Evolutionary conservation across 306 rosid species (phyloP).

Genomic region (Gleditsia sinensis): DNA sequence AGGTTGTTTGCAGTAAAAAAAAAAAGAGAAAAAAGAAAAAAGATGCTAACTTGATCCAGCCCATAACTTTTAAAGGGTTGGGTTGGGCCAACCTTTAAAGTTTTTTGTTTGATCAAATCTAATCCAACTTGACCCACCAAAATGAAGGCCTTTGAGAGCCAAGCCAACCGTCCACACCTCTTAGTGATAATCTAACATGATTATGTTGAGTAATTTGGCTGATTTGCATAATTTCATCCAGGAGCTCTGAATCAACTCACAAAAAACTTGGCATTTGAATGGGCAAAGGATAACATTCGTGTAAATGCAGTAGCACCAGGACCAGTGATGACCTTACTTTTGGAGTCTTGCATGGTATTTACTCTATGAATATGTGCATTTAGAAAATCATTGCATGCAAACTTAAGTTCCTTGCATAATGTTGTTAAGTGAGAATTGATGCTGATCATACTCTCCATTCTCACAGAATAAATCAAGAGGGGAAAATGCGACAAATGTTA

Average conservation of each 20-base stretch:
- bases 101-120: too few species aligned
- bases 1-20: too few species aligned
- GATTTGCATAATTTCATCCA: not conserved
- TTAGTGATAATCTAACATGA: not conserved
- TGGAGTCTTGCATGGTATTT: not conserved
- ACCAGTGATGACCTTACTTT: slow-evolving; percentile 25
- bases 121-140: too few species aligned
- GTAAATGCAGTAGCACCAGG: slow-evolving; percentile 65
- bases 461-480: not conserved
- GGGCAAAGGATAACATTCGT: slow-evolving; percentile 72
- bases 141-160: too few species aligned
- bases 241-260: slow-evolving; percentile 58
- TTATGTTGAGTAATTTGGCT: not conserved
- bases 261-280: slow-evolving; percentile 66
- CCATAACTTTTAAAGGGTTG: too few species aligned
- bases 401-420: too few species aligned
- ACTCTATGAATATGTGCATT: too few species aligned
- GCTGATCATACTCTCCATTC: not conserved
- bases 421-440: not conserved
- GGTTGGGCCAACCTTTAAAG: too few species aligned
- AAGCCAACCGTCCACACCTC: too few species aligned
- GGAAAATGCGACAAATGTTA: fast-evolving
- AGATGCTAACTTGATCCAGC: too few species aligned
- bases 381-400: too few species aligned
- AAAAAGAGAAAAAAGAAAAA: too few species aligned